phyloP scores from a whole-genome alignment of 2,329 filamentous ascomycete species.

The Leptographium procerum region DNA sequence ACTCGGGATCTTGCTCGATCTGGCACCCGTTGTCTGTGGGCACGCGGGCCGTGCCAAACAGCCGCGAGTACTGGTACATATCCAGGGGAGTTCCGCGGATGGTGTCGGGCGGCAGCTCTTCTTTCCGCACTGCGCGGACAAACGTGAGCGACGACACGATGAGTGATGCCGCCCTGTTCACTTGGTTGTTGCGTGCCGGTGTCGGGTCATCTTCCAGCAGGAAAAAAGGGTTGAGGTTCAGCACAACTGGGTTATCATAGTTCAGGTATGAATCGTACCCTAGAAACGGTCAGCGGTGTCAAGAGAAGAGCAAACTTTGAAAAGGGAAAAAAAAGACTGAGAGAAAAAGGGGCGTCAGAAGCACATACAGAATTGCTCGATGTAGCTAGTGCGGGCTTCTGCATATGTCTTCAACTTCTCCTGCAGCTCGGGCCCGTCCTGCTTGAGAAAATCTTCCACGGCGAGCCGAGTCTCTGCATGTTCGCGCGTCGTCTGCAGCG shows the following conservation, averaged over 20 bases:
- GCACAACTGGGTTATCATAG: constrained; percentile 91
- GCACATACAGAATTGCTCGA: constrained; percentile 90
- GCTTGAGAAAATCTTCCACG: constrained; percentile 69
- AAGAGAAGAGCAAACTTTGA: too few relatives aligned
- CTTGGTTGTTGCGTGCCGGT: constrained; percentile 89
- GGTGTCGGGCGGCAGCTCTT: constrained; percentile 84
- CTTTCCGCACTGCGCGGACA: constrained; percentile 80
- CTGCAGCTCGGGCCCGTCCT: constrained; percentile 75
- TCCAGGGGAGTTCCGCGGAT: constrained; percentile 75
- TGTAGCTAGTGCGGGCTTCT: constrained; percentile 84
- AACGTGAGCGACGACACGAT: constrained; percentile 86
- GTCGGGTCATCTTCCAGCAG: constrained; percentile 95
- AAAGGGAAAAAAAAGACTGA: neutral
- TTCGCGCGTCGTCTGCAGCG: constrained; percentile 70
- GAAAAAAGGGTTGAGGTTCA: constrained; percentile 98
- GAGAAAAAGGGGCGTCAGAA: neutral
- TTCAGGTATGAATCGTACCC: constrained; percentile 99
- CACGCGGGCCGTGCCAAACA: constrained; percentile 90
- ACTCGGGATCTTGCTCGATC: constrained; percentile 87
- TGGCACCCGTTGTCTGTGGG: constrained; percentile 91
- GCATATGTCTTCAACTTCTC: constrained; percentile 87
- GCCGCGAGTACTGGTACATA: constrained; percentile 95
- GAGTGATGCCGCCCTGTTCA: constrained; percentile 84
- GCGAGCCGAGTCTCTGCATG: constrained; percentile 72
- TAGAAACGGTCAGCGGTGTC: constrained; percentile 24